Evolutionary conservation across 805 yeast species (phyloP).

Genomic region (Yarrowia divulgata): DNA sequence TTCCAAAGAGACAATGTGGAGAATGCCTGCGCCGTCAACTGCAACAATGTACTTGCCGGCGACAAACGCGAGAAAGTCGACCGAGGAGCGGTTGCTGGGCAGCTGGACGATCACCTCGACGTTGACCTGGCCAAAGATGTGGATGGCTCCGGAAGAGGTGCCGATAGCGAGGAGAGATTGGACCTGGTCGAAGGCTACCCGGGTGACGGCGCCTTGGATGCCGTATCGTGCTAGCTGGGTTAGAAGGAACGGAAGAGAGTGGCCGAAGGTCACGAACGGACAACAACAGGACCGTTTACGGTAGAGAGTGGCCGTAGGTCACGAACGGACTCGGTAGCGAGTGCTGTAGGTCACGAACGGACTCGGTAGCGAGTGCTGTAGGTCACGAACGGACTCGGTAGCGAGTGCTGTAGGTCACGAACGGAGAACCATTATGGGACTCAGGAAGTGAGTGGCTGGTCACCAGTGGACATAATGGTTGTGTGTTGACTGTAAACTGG

Average conservation of each 20-base stretch:
- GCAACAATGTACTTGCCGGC: conserved; percentile 84
- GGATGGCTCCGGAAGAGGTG: conserved; percentile 71
- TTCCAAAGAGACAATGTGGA: conserved; percentile 74
- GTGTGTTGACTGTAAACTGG: too few species aligned
- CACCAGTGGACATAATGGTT: too few species aligned
- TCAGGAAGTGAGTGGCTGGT: too few species aligned
- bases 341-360: too few species aligned
- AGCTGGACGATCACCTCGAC: conserved; percentile 73
- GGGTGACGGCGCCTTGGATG: conserved; percentile 66
- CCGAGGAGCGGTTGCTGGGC: conserved; percentile 50
- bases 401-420: too few species aligned
- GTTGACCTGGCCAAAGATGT: conserved; percentile 83
- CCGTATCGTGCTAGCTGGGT: conserved; percentile 58
- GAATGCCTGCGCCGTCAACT: conserved; percentile 64
- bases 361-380: too few species aligned
- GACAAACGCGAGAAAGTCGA: conserved; percentile 64
- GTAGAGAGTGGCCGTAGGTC: background rate
- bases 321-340: background rate
- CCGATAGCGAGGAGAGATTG: conserved; percentile 86
- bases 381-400: too few species aligned
- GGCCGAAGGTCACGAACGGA: conserved; percentile 3
- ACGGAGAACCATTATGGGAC: too few species aligned
- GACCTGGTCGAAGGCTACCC: conserved; percentile 83
- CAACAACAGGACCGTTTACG: background rate
- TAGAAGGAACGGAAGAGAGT: conserved; percentile 2